Conservation (phyloP, 163 green algal genomes). For the Chloromonas sp. region DNA sequence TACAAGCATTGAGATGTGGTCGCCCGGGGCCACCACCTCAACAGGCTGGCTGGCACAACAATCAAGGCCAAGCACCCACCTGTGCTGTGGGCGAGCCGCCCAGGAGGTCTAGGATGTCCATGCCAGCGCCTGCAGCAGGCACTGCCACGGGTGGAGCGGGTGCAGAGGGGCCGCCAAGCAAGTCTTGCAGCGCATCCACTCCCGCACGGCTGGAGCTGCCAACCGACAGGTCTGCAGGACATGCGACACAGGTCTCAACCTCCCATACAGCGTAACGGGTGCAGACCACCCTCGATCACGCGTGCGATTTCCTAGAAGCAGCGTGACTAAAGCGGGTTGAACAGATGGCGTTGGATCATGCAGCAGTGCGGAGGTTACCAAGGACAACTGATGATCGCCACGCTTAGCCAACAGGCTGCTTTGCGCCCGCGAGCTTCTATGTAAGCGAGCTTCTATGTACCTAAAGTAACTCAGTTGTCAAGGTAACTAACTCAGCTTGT, state of each 20-base stretch:
- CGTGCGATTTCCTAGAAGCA: not conserved
- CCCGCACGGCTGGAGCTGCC: not conserved
- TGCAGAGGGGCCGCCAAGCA: not conserved
- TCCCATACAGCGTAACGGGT: not conserved
- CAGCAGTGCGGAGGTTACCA: not conserved
- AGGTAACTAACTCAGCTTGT: too few species aligned
- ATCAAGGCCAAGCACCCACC: not conserved
- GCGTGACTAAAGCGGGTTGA: not conserved
- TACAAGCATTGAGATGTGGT: not conserved
- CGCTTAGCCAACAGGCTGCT: not conserved
- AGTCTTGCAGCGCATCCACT: not conserved
- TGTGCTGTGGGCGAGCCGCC: slow-evolving; percentile 11
- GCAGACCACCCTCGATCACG: not conserved
- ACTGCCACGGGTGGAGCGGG: not conserved
- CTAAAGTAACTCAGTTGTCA: too few species aligned
- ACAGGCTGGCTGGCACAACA: not conserved
- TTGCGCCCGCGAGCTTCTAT: too few species aligned
- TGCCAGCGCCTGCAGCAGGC: not conserved
- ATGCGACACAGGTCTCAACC: too few species aligned
- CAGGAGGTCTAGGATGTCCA: slow-evolving; percentile 50
- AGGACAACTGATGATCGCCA: not conserved
- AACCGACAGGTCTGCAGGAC: not conserved
- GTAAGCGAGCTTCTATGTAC: too few species aligned
- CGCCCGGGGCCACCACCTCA: not conserved
- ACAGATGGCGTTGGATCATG: too few species aligned